phyloP scores from a whole-genome alignment of 2,329 filamentous ascomycete species.

The Cladophialophora chaetospira region DNA sequence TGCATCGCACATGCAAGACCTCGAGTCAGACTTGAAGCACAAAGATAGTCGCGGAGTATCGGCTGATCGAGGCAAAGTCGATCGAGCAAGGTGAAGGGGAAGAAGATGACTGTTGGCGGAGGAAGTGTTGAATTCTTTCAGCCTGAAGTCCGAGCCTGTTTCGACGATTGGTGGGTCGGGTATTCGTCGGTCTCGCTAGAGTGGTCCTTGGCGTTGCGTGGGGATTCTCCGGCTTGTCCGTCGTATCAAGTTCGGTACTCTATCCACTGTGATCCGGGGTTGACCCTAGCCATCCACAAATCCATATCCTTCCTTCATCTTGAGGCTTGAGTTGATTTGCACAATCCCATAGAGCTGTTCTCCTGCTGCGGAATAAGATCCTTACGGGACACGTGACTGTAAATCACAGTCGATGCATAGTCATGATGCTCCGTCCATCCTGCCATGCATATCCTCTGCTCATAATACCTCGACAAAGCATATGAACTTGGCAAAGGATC shows the following conservation, averaged over 20 bases:
- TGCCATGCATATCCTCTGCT: too few species aligned
- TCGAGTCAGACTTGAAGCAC: not conserved
- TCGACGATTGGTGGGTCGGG: not conserved
- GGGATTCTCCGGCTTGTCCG: not conserved
- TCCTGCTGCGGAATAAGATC: not conserved
- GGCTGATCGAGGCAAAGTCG: slow-evolving; percentile 6
- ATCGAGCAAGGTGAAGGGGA: not conserved
- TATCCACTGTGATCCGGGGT: not conserved
- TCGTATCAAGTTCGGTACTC: not conserved
- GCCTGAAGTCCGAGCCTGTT: not conserved
- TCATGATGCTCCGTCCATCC: too few species aligned
- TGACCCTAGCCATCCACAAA: too few species aligned
- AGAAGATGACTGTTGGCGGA: not conserved
- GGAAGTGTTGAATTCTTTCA: not conserved
- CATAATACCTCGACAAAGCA: too few species aligned
- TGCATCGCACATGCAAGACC: not conserved
- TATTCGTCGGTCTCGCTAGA: not conserved
- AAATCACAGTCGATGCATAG: too few species aligned
- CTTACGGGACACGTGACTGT: too few species aligned
- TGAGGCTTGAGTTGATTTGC: too few species aligned
- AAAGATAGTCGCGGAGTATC: slow-evolving; percentile 4
- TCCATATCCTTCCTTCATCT: too few species aligned
- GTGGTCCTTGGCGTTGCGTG: not conserved
- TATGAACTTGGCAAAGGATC: not conserved
- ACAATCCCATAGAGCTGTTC: not conserved